Percentiles rank a stretch among this genome's conserved stretches.
phyloP scores from a whole-genome alignment of 192 early-diverging fungal genomes.

The Kickxella alabastrina region DNA sequence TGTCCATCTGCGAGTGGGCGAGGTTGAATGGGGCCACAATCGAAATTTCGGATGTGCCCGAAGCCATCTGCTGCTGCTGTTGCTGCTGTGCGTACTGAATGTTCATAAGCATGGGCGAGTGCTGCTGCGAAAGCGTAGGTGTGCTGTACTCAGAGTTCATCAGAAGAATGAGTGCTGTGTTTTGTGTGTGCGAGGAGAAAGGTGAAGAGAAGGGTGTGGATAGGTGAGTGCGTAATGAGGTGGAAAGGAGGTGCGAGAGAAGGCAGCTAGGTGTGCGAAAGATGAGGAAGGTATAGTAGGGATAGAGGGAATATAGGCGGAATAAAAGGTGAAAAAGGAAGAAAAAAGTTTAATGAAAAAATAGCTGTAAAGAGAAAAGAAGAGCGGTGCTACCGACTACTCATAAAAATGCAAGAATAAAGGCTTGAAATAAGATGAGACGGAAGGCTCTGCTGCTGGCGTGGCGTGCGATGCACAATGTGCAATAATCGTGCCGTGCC shows the following conservation, averaged over 20 bases:
- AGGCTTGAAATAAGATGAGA: not conserved
- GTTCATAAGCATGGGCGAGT: slow-evolving; percentile 34
- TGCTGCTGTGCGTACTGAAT: slow-evolving; percentile 19
- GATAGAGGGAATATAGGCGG: slow-evolving; percentile 4
- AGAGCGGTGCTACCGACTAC: not conserved
- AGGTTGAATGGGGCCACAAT: slow-evolving; percentile 16
- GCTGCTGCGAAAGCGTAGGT: slow-evolving; percentile 47
- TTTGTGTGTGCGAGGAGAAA: slow-evolving; percentile 10
- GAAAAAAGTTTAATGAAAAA: not conserved
- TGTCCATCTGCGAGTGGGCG: slow-evolving; percentile 6
- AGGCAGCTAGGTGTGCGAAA: not conserved
- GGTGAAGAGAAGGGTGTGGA: slow-evolving; percentile 5
- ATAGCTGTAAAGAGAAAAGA: not conserved
- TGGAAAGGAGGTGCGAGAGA: not conserved
- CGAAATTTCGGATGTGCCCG: not conserved
- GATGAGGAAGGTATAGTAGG: not conserved
- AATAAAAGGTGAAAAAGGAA: slow-evolving; percentile 6
- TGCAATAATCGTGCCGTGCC: too few relatives aligned
- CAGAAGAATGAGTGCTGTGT: too few relatives aligned
- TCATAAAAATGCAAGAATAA: not conserved
- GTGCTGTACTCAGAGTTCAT: slow-evolving; percentile 52
- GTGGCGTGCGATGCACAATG: not conserved
- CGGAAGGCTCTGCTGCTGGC: not conserved
- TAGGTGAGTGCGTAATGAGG: not conserved
- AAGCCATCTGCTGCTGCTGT: slow-evolving; percentile 22